Conservation (phyloP, 2,329 filamentous ascomycete species). For the Fusarium longipes region DNA sequence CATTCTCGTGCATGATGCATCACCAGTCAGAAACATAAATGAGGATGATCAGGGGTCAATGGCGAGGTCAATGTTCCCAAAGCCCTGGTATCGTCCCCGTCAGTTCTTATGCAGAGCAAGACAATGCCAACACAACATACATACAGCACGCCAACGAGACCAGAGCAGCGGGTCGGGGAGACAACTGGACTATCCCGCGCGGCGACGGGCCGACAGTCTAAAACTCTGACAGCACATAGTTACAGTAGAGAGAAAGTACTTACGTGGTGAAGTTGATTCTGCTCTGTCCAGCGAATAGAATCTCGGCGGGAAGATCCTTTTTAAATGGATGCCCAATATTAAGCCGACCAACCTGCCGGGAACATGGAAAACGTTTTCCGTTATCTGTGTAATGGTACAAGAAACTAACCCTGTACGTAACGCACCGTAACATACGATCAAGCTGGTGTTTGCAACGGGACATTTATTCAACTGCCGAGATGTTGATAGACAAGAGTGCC, state of each 20-base stretch:
- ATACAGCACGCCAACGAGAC: slow-evolving; percentile 6
- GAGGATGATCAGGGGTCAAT: slow-evolving; percentile 14
- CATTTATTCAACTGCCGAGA: slow-evolving; percentile 25
- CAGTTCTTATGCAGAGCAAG: slow-evolving; percentile 13
- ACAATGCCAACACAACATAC: slow-evolving; percentile 26
- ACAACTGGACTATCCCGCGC: slow-evolving; percentile 26
- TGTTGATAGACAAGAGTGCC: slow-evolving; percentile 17
- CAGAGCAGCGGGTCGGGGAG: slow-evolving; percentile 31
- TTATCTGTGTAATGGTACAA: neutral
- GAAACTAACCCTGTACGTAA: neutral
- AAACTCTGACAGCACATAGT: slow-evolving; percentile 28
- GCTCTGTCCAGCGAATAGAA: slow-evolving; percentile 26
- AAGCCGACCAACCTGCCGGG: slow-evolving; percentile 34
- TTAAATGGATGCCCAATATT: slow-evolving; percentile 34
- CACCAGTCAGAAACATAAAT: slow-evolving; percentile 2
- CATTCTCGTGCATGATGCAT: slow-evolving; percentile 45
- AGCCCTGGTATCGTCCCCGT: slow-evolving; percentile 17
- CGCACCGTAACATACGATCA: neutral
- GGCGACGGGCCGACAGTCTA: slow-evolving; percentile 36
- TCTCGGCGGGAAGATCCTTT: slow-evolving; percentile 18
- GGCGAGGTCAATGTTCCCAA: slow-evolving; percentile 16
- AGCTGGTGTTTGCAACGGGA: slow-evolving; percentile 1
- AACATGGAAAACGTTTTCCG: slow-evolving; percentile 24
- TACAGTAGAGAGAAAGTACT: neutral
- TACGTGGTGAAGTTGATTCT: slow-evolving; percentile 5